Conservation (phyloP, 2,329 filamentous ascomycete genomes). For the Arthroderma uncinatum region DNA sequence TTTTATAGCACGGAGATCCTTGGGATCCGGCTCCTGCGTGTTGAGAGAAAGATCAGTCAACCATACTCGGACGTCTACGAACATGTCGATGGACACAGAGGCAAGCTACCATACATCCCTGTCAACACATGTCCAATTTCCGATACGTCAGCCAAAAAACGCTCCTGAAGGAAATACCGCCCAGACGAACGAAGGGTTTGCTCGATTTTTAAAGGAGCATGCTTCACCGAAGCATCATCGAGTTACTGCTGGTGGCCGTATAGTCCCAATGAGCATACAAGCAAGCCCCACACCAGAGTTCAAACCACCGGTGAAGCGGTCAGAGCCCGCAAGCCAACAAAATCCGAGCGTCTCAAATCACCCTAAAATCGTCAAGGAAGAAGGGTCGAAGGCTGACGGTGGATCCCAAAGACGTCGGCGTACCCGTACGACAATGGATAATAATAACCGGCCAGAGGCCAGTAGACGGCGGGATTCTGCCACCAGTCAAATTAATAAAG, state of each 20-base stretch:
- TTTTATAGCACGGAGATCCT: slow-evolving; percentile 3
- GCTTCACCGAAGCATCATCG: slow-evolving; percentile 40
- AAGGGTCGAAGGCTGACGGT: not conserved
- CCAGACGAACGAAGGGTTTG: slow-evolving; percentile 35
- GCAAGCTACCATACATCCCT: slow-evolving; percentile 13
- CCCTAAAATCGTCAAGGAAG: not conserved
- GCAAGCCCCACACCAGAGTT: slow-evolving; percentile 28
- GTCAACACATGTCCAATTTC: slow-evolving; percentile 16
- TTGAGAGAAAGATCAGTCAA: slow-evolving; percentile 22
- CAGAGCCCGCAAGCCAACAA: not conserved
- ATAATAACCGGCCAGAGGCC: not conserved
- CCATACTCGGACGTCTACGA: slow-evolving; percentile 18
- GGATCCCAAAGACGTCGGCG: not conserved
- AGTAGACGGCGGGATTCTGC: not conserved
- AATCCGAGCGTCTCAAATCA: not conserved
- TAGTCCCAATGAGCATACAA: slow-evolving; percentile 36
- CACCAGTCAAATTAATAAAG: not conserved
- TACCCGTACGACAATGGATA: not conserved
- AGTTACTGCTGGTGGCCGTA: slow-evolving; percentile 39
- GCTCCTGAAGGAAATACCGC: slow-evolving; percentile 25
- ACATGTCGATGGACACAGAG: slow-evolving; percentile 17
- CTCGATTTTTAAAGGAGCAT: slow-evolving; percentile 37
- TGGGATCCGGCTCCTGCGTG: slow-evolving; percentile 13
- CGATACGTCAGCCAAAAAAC: slow-evolving; percentile 24
- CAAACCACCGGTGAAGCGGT: slow-evolving; percentile 19